These are phyloP conservation scores for Aaosphaeria arxii DNA, from an alignment of 2,329 filamentous ascomycete genomes.

Conservation along the genomic window DNA sequence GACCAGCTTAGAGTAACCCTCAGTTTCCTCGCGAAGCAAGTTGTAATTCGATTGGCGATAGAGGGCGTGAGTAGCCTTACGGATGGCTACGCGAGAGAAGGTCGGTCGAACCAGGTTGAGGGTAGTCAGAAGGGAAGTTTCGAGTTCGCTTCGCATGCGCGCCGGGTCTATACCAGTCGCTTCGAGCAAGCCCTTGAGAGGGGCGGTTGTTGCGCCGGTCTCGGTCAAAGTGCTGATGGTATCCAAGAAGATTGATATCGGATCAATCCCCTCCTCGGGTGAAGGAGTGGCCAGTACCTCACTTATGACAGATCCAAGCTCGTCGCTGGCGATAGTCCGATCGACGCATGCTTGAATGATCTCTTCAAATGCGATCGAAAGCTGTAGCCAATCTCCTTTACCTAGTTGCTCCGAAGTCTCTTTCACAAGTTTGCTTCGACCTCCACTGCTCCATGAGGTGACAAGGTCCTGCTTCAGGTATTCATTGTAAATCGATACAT, in stretches of 20 bases:
- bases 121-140: conserved; percentile 70
- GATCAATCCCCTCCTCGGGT: conserved; percentile 43
- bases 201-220: conserved; percentile 57
- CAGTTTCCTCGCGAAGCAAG: conserved; percentile 87
- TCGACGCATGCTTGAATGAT: conserved; percentile 74
- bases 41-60: conserved; percentile 98
- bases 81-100: conserved; percentile 78
- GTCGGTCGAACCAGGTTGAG: conserved; percentile 81
- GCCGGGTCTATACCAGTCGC: conserved; percentile 69
- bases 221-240: conserved; percentile 77
- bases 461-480: conserved; percentile 70
- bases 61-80: conserved; percentile 86
- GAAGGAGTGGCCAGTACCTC: conserved; percentile 64
- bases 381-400: conserved; percentile 64
- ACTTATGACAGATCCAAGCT: conserved; percentile 70
- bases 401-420: conserved; percentile 63
- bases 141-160: conserved; percentile 78
- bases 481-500: conserved; percentile 63
- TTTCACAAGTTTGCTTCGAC: conserved; percentile 65
- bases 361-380: conserved; percentile 79
- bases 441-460: conserved; percentile 64
- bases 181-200: conserved; percentile 66
- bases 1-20: conserved; percentile 94
- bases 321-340: conserved; percentile 61
- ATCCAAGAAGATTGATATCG: conserved; percentile 71